Base-by-base conservation (phyloP, 2,329 filamentous ascomycete genomes). In the Beauveria sp. region DNA sequence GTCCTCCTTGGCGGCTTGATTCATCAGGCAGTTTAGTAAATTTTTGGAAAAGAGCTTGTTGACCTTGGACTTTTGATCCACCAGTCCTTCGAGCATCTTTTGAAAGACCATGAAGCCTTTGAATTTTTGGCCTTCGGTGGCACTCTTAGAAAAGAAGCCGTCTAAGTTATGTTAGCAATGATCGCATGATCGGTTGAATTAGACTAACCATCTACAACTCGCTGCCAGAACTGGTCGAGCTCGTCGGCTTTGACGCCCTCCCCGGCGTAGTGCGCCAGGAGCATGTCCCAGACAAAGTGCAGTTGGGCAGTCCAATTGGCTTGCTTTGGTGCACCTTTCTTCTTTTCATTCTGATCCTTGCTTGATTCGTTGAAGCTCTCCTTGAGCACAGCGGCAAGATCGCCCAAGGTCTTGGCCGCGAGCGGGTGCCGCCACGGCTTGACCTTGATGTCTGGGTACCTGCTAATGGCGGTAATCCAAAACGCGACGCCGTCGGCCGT, bases 71-170 rank as follows among this genome's bases (percentile, higher is more conserved):
- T 69, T 69, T 24, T 73, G 83, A 71, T 68, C 79, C 38, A 79
- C 77, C 9, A 83, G 74, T 3, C 77, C 77, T 50, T 81, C 76
- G 4, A 97, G 76, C 67, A 92, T 84, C 69, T 88, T 90, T 68
- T 88, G 86, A 69, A 97, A 91, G 2, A 98, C 83, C 69, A 93
- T 86, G 75, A 98, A 93, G 0, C 95, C 95, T 74, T 91, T 92
- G 69, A 91, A 91, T 74, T 97, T 98, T 61, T 96, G 89, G 67
- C 93, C 91, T 49, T 93, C 87, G 1, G 92, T 96, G 8, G 93
- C 88, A 12, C 83, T 86, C 62, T 88, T 85, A 6, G 90, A 88
- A 71, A 98, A 97, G 3, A 97, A 81, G 9, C 89, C 88, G 71
- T 93, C 90, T 93, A 65, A 0, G 5, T 4, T 51, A 2, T 14